Evolutionary conservation across 176 grass and related monocot species (phyloP).

Genomic region (Eragrostis nindensis): DNA sequence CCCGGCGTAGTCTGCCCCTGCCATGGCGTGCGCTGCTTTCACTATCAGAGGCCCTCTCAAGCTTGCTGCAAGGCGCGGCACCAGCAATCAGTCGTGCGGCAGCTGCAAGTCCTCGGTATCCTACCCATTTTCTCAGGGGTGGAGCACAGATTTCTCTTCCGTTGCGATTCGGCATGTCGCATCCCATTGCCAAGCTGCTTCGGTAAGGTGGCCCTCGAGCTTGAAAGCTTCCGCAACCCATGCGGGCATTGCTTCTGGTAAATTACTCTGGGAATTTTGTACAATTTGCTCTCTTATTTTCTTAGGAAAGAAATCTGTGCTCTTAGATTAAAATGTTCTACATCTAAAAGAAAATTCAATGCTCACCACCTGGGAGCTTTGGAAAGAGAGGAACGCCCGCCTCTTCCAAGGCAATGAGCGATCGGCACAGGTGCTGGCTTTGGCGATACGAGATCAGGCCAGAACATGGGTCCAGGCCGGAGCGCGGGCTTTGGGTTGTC

Average conservation of each 20-base stretch:
- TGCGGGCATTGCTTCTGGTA: constrained; percentile 15
- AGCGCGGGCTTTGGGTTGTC: no score
- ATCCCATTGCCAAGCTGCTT: not conserved
- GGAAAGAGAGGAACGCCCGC: no score
- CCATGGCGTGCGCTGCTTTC: constrained; percentile 63
- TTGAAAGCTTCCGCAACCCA: constrained; percentile 17
- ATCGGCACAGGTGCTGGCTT: no score
- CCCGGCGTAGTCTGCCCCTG: no score
- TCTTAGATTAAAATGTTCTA: not conserved
- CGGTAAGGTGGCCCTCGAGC: constrained; percentile 13
- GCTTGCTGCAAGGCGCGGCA: not conserved
- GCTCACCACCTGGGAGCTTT: no score
- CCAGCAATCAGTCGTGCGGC: not conserved
- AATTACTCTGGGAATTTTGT: not conserved
- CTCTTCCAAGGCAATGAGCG: no score
- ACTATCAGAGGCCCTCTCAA: constrained; percentile 34
- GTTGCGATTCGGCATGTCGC: not conserved
- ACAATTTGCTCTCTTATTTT: not conserved
- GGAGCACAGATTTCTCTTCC: constrained; percentile 17
- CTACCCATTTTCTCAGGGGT: constrained; percentile 28
- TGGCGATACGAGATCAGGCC: no score
- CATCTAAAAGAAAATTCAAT: no score
- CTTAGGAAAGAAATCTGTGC: no score
- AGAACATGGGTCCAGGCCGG: no score
- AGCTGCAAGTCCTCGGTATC: constrained; percentile 35